Evolutionary conservation across 73 alveolate genomes (phyloP), one percentile per base, ranked within the genome.

Genomic region (Paramecium caudatum): DNA sequence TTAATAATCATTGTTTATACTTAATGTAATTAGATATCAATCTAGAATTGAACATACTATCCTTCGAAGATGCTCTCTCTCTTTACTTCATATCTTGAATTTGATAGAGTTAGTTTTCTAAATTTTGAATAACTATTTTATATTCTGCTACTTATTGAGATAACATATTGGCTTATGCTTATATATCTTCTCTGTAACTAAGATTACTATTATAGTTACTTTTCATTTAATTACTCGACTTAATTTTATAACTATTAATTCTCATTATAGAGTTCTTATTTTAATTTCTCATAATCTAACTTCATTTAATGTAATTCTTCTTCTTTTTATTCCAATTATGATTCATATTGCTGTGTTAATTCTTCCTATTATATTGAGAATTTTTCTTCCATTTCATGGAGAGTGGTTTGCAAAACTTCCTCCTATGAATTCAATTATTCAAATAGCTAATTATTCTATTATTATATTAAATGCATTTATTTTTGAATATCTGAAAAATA

Each of bases 111-210:
- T 74, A 4, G 19, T 74, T 41, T 45, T 74, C 88, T 7, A 74
- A 34, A 74, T 74, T 74, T 12, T 74, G 16, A n/a, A 74, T 74
- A 17, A 74, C 88, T 37, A 74, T 74, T 25, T 74, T 74, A 74
- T 74, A 74, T 25, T 74, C 88, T 19, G 88, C 88, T 16, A 74
- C 88, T 39, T 74, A 41, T n/a, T 74, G 32, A 2, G 43, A 74
- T 4, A 74, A 27, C 5, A 74, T 8, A 13, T 30, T 36, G 7
- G 88, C 88, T 74, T 74, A n/a, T n/a, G 43, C 39, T 41, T 74
- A 74, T 9, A 74, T n/a, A 39, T 74, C 88, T 36, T 74, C 69
- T 74, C 43, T 2, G 19, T 74, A 74, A 41, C 88, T 74, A 41
- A 16, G 19, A 41, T 74, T 16, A 19, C 17, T 3, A 37, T 32